Conservation (phyloP, 768 basidiomycete species). For the Hydnomerulius pinastri region DNA sequence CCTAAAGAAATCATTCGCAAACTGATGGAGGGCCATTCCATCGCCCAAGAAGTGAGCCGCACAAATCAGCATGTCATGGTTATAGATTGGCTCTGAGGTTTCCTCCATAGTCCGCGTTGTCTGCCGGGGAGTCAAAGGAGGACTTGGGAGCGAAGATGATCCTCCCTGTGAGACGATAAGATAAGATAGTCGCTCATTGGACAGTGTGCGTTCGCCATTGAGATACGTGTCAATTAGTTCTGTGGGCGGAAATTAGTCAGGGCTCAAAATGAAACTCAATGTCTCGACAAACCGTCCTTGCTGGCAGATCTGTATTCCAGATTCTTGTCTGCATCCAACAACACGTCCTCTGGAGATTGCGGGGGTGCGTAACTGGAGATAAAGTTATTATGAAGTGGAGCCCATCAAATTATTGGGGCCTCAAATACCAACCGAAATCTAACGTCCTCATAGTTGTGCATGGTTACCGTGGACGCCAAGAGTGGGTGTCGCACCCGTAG, state of each 20-base stretch:
- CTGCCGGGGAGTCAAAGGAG: conserved; percentile 35
- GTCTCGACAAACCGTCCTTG: conserved; percentile 54
- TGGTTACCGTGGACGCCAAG: conserved; percentile 60
- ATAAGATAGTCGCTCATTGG: conserved; percentile 64
- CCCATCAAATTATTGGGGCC: not conserved
- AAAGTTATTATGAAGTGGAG: not conserved
- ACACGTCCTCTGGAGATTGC: conserved; percentile 41
- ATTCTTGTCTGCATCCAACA: conserved; percentile 47
- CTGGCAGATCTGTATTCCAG: conserved; percentile 52
- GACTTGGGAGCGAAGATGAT: conserved; percentile 25
- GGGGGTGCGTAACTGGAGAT: conserved; percentile 49
- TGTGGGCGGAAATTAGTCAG: conserved; percentile 19
- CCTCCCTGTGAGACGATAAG: conserved; percentile 51
- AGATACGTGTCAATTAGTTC: conserved; percentile 70
- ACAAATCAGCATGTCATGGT: conserved; percentile 69
- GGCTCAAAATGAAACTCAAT: not conserved
- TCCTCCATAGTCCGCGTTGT: conserved; percentile 2
- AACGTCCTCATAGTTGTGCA: conserved; percentile 64
- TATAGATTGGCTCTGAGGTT: conserved; percentile 19
- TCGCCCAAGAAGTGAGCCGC: conserved; percentile 85
- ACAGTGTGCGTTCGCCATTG: conserved; percentile 76
- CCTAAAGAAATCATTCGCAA: conserved; percentile 77
- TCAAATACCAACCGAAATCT: conserved; percentile 59
- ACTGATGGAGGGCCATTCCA: conserved; percentile 83
- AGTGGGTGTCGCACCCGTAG: conserved; percentile 71